phyloP scores from a whole-genome alignment of 108 stramenopile genomes.

The Cyclotella distinguenda region DNA sequence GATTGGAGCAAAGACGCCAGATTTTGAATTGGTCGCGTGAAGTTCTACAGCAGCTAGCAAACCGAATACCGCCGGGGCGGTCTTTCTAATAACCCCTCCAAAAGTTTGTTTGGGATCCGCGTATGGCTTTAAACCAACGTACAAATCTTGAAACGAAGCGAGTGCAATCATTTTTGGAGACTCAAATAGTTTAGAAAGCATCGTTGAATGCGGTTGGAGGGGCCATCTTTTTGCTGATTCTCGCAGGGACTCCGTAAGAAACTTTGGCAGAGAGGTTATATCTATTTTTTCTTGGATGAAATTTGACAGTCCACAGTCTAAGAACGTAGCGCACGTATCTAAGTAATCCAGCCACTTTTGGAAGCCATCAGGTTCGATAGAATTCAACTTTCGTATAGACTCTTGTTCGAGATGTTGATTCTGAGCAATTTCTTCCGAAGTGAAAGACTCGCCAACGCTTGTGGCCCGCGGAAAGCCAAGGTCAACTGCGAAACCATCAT shows the following conservation, averaged over 20 bases:
- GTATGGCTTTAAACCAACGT: conserved; percentile 88
- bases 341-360: conserved; percentile 75
- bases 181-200: conserved; percentile 60
- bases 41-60: conserved; percentile 89
- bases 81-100: conserved; percentile 70
- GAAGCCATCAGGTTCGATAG: conserved; percentile 58
- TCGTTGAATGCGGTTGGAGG: conserved; percentile 74
- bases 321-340: conserved; percentile 59
- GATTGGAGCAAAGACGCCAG: conserved; percentile 81
- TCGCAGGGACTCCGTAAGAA: conserved; percentile 59
- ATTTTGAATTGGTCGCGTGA: conserved; percentile 67
- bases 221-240: conserved; percentile 69
- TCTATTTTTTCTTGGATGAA: conserved; percentile 83
- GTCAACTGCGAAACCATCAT: conserved; percentile 67
- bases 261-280: conserved; percentile 59
- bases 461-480: conserved; percentile 63
- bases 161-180: conserved; percentile 73
- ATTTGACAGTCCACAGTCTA: conserved; percentile 81
- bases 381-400: conserved; percentile 58
- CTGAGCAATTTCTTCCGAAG: conserved; percentile 9
- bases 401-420: conserved; percentile 23
- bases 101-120: conserved; percentile 41
- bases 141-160: conserved; percentile 91
- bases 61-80: conserved; percentile 91
- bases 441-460: background rate